Conservation (phyloP, 169 alveolate species). For the Plasmodium falciparum region DNA sequence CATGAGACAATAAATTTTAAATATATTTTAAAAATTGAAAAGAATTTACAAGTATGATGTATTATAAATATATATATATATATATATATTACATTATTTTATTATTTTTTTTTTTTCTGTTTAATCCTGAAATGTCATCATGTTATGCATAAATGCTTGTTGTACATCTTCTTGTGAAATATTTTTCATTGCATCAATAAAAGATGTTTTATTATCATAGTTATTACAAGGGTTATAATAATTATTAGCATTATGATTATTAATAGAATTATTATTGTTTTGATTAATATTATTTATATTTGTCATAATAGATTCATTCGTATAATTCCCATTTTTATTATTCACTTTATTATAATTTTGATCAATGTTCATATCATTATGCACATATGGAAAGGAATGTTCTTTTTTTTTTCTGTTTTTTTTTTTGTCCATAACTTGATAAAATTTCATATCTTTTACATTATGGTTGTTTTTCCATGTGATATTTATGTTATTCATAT, state of each 20-base stretch:
- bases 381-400: neutral
- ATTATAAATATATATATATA: neutral
- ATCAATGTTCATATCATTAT: slow-evolving; percentile 20
- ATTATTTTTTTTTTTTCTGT: neutral
- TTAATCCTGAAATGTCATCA: slow-evolving; percentile 7
- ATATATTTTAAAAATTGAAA: no score
- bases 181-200: slow-evolving; percentile 1
- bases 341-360: slow-evolving; percentile 6
- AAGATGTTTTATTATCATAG: neutral
- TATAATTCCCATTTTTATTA: neutral
- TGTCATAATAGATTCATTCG: neutral
- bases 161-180: neutral
- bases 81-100: neutral
- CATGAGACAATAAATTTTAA: no score
- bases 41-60: no score
- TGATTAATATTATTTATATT: slow-evolving; percentile 1
- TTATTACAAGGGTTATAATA: neutral
- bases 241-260: neutral
- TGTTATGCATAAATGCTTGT: slow-evolving; percentile 1
- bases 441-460: neutral
- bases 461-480: neutral
- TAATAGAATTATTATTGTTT: neutral
- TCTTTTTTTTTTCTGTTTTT: slow-evolving; percentile 18
- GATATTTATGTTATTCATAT: neutral
- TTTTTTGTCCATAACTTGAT: neutral